Evolutionary conservation across 441 rosid genomes (phyloP).

Genomic region (Erodium trifolium): DNA sequence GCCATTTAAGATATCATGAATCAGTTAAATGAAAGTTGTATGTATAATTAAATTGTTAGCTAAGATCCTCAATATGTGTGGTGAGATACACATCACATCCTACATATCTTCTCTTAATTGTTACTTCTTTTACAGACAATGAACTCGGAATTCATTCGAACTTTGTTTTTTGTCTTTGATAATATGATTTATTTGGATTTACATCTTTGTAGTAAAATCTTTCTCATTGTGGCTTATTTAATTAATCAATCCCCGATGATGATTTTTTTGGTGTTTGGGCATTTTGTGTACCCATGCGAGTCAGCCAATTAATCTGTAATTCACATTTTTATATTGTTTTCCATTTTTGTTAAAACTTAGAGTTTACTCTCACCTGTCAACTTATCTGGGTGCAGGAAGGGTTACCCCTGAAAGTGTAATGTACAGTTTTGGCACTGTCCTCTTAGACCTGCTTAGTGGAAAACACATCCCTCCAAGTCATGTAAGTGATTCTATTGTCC

Average conservation of each 20-base stretch:
- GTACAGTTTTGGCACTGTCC: too few relatives aligned
- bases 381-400: constrained; percentile 39
- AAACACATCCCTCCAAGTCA: constrained; percentile 41
- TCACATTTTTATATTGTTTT: background rate
- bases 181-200: background rate
- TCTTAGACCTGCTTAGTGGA: too few relatives aligned
- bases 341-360: background rate
- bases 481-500: constrained; percentile 21
- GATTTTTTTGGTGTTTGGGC: background rate
- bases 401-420: constrained; percentile 18
- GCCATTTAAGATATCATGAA: background rate
- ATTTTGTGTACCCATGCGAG: background rate
- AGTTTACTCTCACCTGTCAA: background rate
- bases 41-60: background rate
- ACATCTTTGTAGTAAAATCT: background rate
- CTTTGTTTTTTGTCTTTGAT: background rate
- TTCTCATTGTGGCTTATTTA: background rate
- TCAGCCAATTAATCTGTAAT: background rate
- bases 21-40: background rate
- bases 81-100: background rate
- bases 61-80: background rate
- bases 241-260: background rate
- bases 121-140: background rate
- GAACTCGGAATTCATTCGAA: background rate
- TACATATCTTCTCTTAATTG: background rate